A percentile compares a stretch with the other conserved stretches of the same genome.
Conservation (phyloP, 345 rosid species). For the Salix exigua region DNA sequence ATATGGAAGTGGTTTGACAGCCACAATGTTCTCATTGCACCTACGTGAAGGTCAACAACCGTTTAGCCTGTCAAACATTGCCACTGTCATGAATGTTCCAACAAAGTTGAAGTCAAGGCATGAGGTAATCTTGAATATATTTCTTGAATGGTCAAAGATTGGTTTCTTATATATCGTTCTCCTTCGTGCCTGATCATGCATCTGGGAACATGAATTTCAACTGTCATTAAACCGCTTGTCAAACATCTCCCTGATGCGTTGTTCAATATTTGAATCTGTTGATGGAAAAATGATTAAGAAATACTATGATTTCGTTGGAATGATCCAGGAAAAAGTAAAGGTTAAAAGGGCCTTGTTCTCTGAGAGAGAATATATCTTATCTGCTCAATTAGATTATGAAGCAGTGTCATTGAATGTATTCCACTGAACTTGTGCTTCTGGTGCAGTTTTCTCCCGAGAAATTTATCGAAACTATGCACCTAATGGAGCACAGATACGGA, state of each 20-base stretch:
- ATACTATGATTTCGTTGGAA: neutral
- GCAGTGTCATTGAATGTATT: neutral
- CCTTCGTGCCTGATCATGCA: neutral
- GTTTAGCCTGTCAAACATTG: conserved; percentile 79
- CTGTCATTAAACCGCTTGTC: neutral
- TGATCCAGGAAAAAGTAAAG: neutral
- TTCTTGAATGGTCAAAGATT: neutral
- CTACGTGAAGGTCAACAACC: conserved; percentile 59
- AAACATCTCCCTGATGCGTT: neutral
- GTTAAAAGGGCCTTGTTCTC: neutral
- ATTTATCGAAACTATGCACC: conserved; percentile 77
- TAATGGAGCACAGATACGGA: conserved; percentile 98
- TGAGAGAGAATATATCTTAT: neutral
- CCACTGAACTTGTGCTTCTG: neutral
- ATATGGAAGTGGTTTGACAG: conserved; percentile 92
- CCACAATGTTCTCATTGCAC: conserved; percentile 84
- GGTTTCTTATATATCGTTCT: neutral
- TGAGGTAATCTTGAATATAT: conserved; percentile 53
- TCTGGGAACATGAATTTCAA: neutral
- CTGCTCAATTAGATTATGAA: neutral
- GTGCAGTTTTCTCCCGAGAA: conserved; percentile 76
- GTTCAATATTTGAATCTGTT: neutral
- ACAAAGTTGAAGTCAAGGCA: conserved; percentile 81
- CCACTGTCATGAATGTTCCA: conserved; percentile 60
- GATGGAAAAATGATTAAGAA: conserved; percentile 1